These are phyloP conservation scores for Arctium lappa DNA, from an alignment of 129 eudicot species.

Conservation along the genomic window DNA sequence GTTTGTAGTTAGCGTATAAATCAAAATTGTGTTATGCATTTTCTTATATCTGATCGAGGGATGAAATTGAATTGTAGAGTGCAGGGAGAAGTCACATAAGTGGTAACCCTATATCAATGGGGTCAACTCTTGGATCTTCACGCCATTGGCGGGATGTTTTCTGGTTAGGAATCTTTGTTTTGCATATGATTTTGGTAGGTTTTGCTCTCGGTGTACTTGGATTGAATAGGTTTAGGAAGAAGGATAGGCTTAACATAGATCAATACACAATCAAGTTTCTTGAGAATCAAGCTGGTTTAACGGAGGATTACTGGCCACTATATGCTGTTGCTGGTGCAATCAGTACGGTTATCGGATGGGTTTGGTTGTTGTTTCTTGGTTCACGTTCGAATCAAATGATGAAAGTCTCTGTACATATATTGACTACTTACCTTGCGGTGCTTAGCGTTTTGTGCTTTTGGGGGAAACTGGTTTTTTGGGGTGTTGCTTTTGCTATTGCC, in stretches of 20 bases:
- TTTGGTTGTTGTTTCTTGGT: constrained; percentile 83
- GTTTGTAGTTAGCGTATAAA: neutral
- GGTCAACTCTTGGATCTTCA: constrained; percentile 42
- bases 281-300: constrained; percentile 70
- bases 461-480: constrained; percentile 77
- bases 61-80: constrained; percentile 48
- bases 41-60: constrained; percentile 9
- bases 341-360: constrained; percentile 73
- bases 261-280: constrained; percentile 49
- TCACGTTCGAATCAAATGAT: constrained; percentile 78
- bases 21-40: neutral
- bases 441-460: constrained; percentile 89
- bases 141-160: constrained; percentile 93
- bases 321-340: constrained; percentile 84
- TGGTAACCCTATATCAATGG: constrained; percentile 39
- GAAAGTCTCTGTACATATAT: constrained; percentile 82
- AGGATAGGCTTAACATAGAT: constrained; percentile 87
- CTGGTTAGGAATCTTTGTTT: constrained; percentile 71
- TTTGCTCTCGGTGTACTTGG: constrained; percentile 74
- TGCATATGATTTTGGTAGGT: constrained; percentile 66
- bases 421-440: constrained; percentile 94
- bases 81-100: constrained; percentile 45
- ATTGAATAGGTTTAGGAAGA: constrained; percentile 64
- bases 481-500: constrained; percentile 84
- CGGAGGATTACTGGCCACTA: constrained; percentile 92